These are phyloP conservation scores for Fraxinus velutina DNA, from an alignment of 305 asterid species.

Conservation along the genomic window DNA sequence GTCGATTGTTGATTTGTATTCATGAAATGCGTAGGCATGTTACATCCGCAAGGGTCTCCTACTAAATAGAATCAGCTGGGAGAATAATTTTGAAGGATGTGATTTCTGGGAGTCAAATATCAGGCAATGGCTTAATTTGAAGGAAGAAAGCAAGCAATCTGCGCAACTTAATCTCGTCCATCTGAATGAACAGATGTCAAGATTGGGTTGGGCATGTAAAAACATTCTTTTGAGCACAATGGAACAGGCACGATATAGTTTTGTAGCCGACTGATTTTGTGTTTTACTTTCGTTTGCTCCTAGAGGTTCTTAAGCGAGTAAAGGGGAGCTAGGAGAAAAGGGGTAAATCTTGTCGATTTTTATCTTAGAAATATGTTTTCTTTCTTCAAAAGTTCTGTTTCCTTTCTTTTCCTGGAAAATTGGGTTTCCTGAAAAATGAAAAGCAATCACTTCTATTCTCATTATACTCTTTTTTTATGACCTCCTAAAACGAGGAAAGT, in stretches of 20 bases:
- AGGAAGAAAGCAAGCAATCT: conserved; percentile 54
- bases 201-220: conserved; percentile 63
- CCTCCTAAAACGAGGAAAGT: background rate
- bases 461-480: background rate
- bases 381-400: background rate
- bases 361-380: background rate
- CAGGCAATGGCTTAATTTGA: conserved; percentile 53
- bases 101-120: conserved; percentile 28
- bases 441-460: background rate
- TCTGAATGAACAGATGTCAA: conserved; percentile 51
- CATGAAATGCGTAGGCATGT: conserved; percentile 50
- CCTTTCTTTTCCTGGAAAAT: background rate
- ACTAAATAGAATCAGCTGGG: conserved; percentile 26
- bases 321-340: background rate
- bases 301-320: background rate
- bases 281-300: background rate
- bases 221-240: conserved; percentile 63
- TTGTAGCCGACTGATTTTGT: conserved; percentile 37
- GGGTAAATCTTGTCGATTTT: background rate
- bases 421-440: background rate
- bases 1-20: background rate
- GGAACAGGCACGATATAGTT: conserved; percentile 69
- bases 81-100: conserved; percentile 30
- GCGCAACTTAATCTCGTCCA: conserved; percentile 31
- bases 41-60: conserved; percentile 54